Percentiles rank a stretch among this genome's conserved stretches.
These are phyloP conservation scores for Starmerella riodocensis DNA, from an alignment of 805 yeast species.

Conservation along the genomic window DNA sequence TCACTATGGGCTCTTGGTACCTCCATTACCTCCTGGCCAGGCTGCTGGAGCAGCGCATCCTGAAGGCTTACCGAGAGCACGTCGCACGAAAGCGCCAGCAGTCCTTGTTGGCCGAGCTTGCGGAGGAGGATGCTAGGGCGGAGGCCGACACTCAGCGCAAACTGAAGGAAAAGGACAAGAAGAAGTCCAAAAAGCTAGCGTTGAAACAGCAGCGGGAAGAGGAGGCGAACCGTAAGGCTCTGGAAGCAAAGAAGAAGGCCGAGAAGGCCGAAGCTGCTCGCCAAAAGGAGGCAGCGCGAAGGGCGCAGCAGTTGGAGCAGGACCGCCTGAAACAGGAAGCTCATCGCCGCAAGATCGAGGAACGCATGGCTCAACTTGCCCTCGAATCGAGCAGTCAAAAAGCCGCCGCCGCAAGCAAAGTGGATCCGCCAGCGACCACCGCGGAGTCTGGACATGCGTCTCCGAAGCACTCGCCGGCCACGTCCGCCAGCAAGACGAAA, in stretches of 20 bases:
- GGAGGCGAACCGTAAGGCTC: conserved; percentile 27
- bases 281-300: conserved; percentile 18
- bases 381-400: conserved; percentile 8
- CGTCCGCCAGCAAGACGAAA: too few species aligned
- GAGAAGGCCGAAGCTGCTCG: conserved; percentile 24
- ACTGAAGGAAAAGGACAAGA: conserved; percentile 31
- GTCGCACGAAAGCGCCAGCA: conserved; percentile 54
- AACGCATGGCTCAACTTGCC: conserved; percentile 25
- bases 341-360: conserved; percentile 24
- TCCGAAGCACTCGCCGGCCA: too few species aligned
- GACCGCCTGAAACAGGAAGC: conserved; percentile 23
- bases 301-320: conserved; percentile 21
- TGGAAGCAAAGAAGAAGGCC: conserved; percentile 25
- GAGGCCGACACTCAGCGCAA: conserved; percentile 27
- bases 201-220: conserved; percentile 31
- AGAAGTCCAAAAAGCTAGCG: conserved; percentile 31
- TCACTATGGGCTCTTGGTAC: conserved; percentile 68
- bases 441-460: too few species aligned
- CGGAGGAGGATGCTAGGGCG: conserved; percentile 23
- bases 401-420: too few species aligned
- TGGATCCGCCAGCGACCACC: too few species aligned
- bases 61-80: conserved; percentile 65
- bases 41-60: conserved; percentile 57
- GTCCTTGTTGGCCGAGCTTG: conserved; percentile 28
- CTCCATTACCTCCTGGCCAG: conserved; percentile 70